Percentiles rank a stretch among this genome's conserved stretches.
These are phyloP conservation scores for Butyriboletus loyo DNA, from an alignment of 768 basidiomycete species.

Conservation along the genomic window DNA sequence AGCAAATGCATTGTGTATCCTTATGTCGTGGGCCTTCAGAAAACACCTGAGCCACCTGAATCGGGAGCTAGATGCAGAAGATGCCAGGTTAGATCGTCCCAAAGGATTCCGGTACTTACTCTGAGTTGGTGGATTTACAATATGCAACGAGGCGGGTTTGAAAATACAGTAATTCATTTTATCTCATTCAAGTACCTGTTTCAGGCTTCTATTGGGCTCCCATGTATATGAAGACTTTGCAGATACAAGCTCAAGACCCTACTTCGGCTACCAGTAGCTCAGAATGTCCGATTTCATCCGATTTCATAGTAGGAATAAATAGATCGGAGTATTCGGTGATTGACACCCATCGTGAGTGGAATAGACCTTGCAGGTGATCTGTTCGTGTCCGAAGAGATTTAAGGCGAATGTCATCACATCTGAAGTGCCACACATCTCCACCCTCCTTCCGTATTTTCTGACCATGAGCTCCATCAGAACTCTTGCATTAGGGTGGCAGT, in stretches of 20 bases:
- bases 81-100: constrained; percentile 32
- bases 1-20: constrained; percentile 46
- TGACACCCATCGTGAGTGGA: neutral
- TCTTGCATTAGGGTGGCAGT: constrained; percentile 54
- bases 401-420: neutral
- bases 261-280: neutral
- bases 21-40: constrained; percentile 51
- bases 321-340: constrained; percentile 16
- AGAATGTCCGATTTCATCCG: neutral
- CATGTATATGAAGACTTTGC: neutral
- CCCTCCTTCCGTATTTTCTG: neutral
- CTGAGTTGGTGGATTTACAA: constrained; percentile 18
- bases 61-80: constrained; percentile 36
- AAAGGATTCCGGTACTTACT: constrained; percentile 48
- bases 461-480: constrained; percentile 24
- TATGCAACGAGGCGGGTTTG: neutral
- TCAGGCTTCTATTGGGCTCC: neutral
- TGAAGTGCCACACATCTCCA: neutral
- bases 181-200: neutral
- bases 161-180: neutral
- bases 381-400: neutral
- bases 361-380: neutral
- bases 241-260: neutral
- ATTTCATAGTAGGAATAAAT: neutral
- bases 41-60: constrained; percentile 44